A percentile compares a stretch with the other conserved stretches of the same genome.
These are phyloP conservation scores for Pecoramyces ruminantium DNA, from an alignment of 192 early-diverging fungal genomes.

Conservation along the genomic window DNA sequence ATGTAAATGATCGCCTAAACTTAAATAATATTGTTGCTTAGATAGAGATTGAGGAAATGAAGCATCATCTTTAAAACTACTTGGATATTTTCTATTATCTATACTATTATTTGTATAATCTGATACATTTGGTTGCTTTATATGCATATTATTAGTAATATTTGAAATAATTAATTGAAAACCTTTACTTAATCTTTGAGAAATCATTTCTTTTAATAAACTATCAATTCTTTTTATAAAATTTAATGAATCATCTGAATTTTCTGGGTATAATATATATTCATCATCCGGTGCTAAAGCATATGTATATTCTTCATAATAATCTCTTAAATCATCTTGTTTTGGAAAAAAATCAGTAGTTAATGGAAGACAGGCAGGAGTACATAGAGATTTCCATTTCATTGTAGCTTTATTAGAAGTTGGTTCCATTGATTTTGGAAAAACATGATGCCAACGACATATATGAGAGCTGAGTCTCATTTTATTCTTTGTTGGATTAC, in stretches of 20 bases:
- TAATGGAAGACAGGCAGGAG: slow-evolving; percentile 83
- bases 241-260: neutral
- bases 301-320: slow-evolving; percentile 67
- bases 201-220: slow-evolving; percentile 67
- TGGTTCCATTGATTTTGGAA: slow-evolving; percentile 35
- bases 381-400: slow-evolving; percentile 79
- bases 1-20: slow-evolving; percentile 84
- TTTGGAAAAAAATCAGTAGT: slow-evolving; percentile 74
- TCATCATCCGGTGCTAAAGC: slow-evolving; percentile 39
- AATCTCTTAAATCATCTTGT: slow-evolving; percentile 37
- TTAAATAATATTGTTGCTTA: slow-evolving; percentile 42
- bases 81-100: neutral
- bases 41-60: neutral
- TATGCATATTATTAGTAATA: slow-evolving; percentile 1
- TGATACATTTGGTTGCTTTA: neutral
- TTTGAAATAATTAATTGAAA: slow-evolving; percentile 64
- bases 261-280: slow-evolving; percentile 8
- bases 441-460: slow-evolving; percentile 77
- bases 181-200: slow-evolving; percentile 78
- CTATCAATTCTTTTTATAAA: slow-evolving; percentile 13
- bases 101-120: neutral
- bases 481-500: slow-evolving; percentile 39
- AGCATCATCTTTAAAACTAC: neutral
- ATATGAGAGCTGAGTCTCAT: slow-evolving; percentile 44
- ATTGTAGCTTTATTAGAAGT: slow-evolving; percentile 36